Evolutionary conservation across 116 monocot genomes (phyloP), one percentile per base, ranked within the genome.

Genomic region (Thalassia testudinum): DNA sequence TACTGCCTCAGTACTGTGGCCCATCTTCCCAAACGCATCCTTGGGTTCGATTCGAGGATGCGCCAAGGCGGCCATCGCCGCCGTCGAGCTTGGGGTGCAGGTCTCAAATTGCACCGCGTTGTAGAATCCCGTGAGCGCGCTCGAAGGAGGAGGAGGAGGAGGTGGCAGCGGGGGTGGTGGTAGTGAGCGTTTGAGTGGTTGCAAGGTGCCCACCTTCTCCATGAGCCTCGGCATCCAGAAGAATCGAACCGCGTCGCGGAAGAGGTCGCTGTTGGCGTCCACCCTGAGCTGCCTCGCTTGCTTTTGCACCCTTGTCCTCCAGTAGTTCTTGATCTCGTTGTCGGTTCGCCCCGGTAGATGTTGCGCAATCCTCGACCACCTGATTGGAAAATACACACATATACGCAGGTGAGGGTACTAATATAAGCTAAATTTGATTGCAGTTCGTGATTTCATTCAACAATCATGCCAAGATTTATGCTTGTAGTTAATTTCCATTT

Each of bases 351-450:
- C n/a, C n/a, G n/a, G n/a, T n/a, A n/a, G n/a, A n/a, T n/a, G n/a
- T n/a, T n/a, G n/a, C n/a, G 88, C 88, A 21, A 89, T 89, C 69
- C 72, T 89, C 16, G 88, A 89, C 88, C 88, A 89, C 63, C 86
- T 84, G 42, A n/a, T n/a, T n/a, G n/a, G n/a, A n/a, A n/a, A n/a
- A n/a, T n/a, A n/a, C n/a, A n/a, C n/a, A n/a, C n/a, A n/a, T n/a
- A n/a, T n/a, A n/a, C n/a, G n/a, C n/a, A n/a, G n/a, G n/a, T n/a
- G n/a, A n/a, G n/a, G n/a, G n/a, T n/a, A n/a, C n/a, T n/a, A n/a
- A n/a, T n/a, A n/a, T n/a, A n/a, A n/a, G n/a, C n/a, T n/a, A n/a
- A n/a, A n/a, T n/a, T n/a, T n/a, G n/a, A n/a, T n/a, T n/a, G n/a
- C n/a, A n/a, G n/a, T n/a, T n/a, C n/a, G n/a, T n/a, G n/a, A n/a